Base-by-base conservation (phyloP, 306 rosid species). In the Inga laurina region DNA sequence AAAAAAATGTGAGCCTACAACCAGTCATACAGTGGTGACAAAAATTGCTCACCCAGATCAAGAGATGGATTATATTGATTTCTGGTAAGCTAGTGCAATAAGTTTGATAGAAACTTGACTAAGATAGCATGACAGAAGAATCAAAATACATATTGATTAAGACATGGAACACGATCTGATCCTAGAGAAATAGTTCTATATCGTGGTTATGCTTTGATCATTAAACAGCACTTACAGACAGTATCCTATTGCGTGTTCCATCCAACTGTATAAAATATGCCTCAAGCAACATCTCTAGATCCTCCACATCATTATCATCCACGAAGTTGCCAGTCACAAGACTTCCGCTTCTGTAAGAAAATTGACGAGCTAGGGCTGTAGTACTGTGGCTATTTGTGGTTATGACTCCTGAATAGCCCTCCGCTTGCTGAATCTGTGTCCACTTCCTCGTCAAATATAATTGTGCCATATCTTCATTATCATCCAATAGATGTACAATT, bases 211-310 rank as follows among this genome's bases (percentile, higher is more conserved):
- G 43, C 43, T 39, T 0, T 64, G 27, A 64, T 71, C 13, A 80
- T 21, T n/a, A 30, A 74, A 54, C 78, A 91, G 1, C 43, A 39
- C 99, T 93, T 81, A 96, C 99, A 57, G 98, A 97, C 81, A 97
- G 85, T 89, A 97, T 97, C 91, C 90, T 96, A 94, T 96, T 94
- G 41, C 97, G 99, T 41, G 99, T 92, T 82, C 98, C 95, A 86
- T 96, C 99, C 81, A 96, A 86, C 86, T 97, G 99, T 97, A 97
- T 94, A 86, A 97, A 97, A 84, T 97, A 97, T 54, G 98, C 99
- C 89, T 97, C 99, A 43, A 97, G 98, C 92, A 97, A 86, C 99
- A 97, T 97, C 87, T 97, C 98, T 77, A 94, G 89, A 87, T 97
- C 99, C 89, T 97, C 99, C 35, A 97, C 98, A 35, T 91, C 97